Conservation (phyloP, 225 moss, liverwort and hornwort genomes). For the Neckera pumila region DNA sequence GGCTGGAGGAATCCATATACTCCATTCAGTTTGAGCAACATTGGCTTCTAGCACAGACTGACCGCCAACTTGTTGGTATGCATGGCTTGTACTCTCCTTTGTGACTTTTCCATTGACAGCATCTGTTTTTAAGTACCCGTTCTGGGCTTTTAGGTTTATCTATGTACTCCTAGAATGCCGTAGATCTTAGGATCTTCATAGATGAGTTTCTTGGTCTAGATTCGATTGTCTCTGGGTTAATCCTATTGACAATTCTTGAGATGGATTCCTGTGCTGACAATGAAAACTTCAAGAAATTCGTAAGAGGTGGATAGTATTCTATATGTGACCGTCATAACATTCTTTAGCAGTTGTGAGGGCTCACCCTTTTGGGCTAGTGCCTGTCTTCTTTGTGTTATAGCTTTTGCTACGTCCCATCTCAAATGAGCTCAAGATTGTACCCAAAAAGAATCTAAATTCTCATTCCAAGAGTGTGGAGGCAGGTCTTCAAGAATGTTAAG, state of each 20-base stretch:
- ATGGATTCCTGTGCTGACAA: neutral
- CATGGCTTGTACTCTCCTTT: neutral
- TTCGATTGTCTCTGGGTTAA: neutral
- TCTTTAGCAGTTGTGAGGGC: neutral
- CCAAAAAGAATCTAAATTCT: neutral
- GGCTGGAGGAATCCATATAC: constrained; percentile 66
- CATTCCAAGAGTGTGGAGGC: neutral
- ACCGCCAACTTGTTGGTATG: constrained; percentile 55
- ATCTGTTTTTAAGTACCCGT: neutral
- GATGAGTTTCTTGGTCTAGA: neutral
- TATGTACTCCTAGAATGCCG: neutral
- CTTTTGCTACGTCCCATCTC: neutral
- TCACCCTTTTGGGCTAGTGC: neutral
- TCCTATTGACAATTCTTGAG: neutral
- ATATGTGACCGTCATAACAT: neutral
- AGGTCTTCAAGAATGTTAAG: neutral
- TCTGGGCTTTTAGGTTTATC: neutral
- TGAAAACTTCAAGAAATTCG: neutral
- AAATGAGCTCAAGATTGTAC: neutral
- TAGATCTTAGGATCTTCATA: neutral
- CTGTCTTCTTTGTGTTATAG: neutral
- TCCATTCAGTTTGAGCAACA: constrained; percentile 78
- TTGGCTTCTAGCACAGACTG: constrained; percentile 74
- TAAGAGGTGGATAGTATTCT: neutral
- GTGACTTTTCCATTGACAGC: neutral